Evolutionary conservation across 495 filamentous ascomycete genomes (phyloP), one percentile per base, ranked within the genome.

Genomic region (Aspergillus avenaceus): DNA sequence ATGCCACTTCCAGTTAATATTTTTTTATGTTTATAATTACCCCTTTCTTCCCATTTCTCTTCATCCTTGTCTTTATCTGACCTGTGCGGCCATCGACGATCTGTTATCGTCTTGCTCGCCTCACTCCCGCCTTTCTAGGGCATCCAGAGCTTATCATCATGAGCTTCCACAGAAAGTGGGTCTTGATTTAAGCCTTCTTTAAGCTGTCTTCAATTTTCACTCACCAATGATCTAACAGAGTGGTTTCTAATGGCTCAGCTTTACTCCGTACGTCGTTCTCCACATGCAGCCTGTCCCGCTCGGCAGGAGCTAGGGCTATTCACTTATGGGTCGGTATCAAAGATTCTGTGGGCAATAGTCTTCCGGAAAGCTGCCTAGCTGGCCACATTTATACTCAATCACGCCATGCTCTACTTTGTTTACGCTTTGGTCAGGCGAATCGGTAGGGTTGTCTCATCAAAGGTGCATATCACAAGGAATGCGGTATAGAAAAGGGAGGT

Each of bases 101-200:
- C 34, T 38, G 22, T 22, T 23, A 18, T 22, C 14, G 12, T 36
- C 16, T 42, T 29, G 5, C 21, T 36, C 51, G 46, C 46, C 55
- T 48, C 43, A 43, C 31, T 46, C 29, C 42, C 27, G 55, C 55
- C 55, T 58, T 31, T 25, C 34, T 40, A 8, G 47, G 55, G 55
- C 50, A 14, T 22, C 16, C 7, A 27, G 23, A 26, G 22, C 22
- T 43, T 43, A 43, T 43, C 22, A 27, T 16, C 8, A 26, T 32
- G 19, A 42, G 19, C 11, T n/a, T 22, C 16, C 27, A 28, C 23
- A 27, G 4, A n/a, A 43, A 26, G 41, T 43, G 41, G 41, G 41
- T 43, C 41, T 43, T 18, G 25, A 43, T n/a, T 25, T n/a, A 38
- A 47, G 16, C 21, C 13, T 36, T 45, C 4, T 45, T 13, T 21